Base-by-base conservation (phyloP, 805 yeast species). In the Starmerella cellae region DNA sequence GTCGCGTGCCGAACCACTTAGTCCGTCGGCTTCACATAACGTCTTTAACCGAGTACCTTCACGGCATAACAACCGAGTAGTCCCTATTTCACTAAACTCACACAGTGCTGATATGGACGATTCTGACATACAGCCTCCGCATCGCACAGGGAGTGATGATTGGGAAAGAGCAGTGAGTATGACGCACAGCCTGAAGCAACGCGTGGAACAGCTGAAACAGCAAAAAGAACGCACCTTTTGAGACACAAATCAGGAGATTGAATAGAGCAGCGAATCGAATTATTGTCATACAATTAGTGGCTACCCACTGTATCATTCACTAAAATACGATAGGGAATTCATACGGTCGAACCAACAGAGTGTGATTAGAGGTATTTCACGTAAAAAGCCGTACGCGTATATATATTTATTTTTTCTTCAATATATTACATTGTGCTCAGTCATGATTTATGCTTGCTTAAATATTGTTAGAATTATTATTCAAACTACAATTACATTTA, bases 101-200 rank as follows among this genome's bases (percentile, higher is more conserved):
- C 11, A 29, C 17, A 17, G 17, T 8, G 32, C 32, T 13, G 28
- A 24, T 24, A 24, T 9, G 8, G 13, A 24, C 28, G 11, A 9
- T 24, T 24, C 28, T 13, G 11, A 8, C 28, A 9, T 13, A 24
- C 28, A 8, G 13, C 13, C 28, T 17, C 32, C 9, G 10, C 32
- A 14, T 29, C 10, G 32, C 32, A 29, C 16, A 14, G n/a, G 32
- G 17, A 29, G 16, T 29, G 21, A 18, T 11, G 34, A 39, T 14
- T 47, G 44, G 46, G 47, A 49, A 11, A 39, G 44, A 18, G 53
- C 53, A 3, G 45, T 45, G 4, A 37, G 35, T 17, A 44, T 49
- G 37, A 45, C 53, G 20, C 43, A 41, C 30, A 37, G 36, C 35
- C 26, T 49, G 20, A 40, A 39, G 17, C 41, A 41, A 29, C 43